Base-by-base conservation (phyloP, 2,329 filamentous ascomycete species). In the Cytospora chrysosperma region DNA sequence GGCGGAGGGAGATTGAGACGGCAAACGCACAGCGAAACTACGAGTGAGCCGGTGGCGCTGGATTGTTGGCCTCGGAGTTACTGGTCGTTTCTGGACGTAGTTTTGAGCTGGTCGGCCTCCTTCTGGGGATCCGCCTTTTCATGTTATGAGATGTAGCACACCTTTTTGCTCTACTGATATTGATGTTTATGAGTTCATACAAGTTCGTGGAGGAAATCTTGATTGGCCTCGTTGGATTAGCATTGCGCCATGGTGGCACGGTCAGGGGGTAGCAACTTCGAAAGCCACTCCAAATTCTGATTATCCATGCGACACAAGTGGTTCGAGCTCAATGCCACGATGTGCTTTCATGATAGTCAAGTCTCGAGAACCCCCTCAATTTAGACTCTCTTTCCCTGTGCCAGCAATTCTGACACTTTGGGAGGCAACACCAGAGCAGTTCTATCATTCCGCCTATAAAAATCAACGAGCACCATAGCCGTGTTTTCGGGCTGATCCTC, bases 401-500 rank as follows among this genome's bases (percentile, higher is more conserved):
- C 84, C 54, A 88, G 70, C 71, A 93, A 77, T 68, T 93, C 89
- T 1, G 88, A 89, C 2, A 99, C 93, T 75, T 99, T 99, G 0
- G 93, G 93, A 34, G 95, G 95, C 67, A 99, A 79, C 1, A 98
- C 90, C 64, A 99, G 75, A 13, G 88, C 85, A 70, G 87, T 92
- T 65, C 93, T 84, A 77, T 98, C 94, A 73, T 99, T 99, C 59
- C 95, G 83, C 69, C 88, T 89, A 72, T 95, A 94, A 73, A 99
- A 98, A 73, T 99, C 95, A 1, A 90, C 91, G 58, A 98, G 79
- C 10, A 92, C 84, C 69, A 90, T 82, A 0, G 95, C 95, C 51
- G 90, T 96, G 80, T 94, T 96, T 72, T 93, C 90, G 0, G 95
- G 93, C 56, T 94, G 84, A 74, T 99, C 95, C 75, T 99, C 95